Evolutionary conservation across 148 eudicot genomes (phyloP).

Genomic region (Nyssa sinensis): DNA sequence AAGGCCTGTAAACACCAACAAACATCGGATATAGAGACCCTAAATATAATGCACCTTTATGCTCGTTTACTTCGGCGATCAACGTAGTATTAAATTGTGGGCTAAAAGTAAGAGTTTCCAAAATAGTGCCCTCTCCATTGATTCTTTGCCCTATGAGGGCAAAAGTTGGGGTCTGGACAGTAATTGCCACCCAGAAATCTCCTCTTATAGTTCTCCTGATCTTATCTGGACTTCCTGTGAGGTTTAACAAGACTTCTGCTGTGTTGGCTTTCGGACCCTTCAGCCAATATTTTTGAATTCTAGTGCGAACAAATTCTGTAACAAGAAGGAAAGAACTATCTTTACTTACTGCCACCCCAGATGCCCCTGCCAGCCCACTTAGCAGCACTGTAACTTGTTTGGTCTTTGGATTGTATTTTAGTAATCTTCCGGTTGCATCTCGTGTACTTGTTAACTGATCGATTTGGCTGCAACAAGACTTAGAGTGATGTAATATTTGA

Average conservation of each 20-base stretch:
- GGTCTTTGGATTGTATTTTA: conserved; percentile 25
- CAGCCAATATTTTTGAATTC: conserved; percentile 27
- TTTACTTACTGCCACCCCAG: conserved; percentile 28
- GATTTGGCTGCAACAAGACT: too few relatives aligned
- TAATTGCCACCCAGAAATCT: conserved; percentile 30
- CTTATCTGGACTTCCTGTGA: conserved; percentile 21
- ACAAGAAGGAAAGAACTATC: conserved; percentile 24
- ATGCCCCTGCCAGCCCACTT: conserved; percentile 14
- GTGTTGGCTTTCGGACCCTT: conserved; percentile 18
- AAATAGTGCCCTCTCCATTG: too few relatives aligned
- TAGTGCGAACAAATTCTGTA: conserved; percentile 15
- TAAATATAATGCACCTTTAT: too few relatives aligned
- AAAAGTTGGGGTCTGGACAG: too few relatives aligned
- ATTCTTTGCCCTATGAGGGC: too few relatives aligned
- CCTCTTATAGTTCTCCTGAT: conserved; percentile 18
- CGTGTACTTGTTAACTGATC: too few relatives aligned
- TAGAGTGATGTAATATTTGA: too few relatives aligned
- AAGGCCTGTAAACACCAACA: too few relatives aligned
- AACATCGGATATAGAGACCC: too few relatives aligned
- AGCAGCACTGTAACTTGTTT: conserved; percentile 19
- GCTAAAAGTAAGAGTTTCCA: too few relatives aligned
- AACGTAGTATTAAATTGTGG: too few relatives aligned
- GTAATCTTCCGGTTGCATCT: conserved; percentile 24
- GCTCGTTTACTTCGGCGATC: too few relatives aligned
- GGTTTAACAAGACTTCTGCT: conserved; percentile 16